Evolutionary conservation across 768 basidiomycete genomes (phyloP), one percentile per base, ranked within the genome.

Genomic region (Paxillus involutus): DNA sequence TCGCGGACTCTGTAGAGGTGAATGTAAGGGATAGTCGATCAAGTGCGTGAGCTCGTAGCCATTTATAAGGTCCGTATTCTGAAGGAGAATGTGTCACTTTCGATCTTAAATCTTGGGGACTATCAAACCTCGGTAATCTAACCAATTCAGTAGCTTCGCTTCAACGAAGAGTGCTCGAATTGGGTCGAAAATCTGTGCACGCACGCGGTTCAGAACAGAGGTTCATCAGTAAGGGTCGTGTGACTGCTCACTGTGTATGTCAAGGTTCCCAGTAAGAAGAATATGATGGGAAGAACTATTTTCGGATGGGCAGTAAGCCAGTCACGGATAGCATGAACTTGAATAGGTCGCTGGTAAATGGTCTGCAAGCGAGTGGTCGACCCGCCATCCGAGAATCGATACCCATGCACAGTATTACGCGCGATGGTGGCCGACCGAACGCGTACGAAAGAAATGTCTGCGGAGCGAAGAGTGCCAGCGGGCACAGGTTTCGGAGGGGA

Each of bases 231-330:
- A 16, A 12, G 21, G 19, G 6, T 3, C 6, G 17, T 26, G 7
- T 19, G 21, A 43, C 39, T 51, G 71, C 84, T 55, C 58, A 92
- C 93, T 6, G 91, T 88, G 66, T 96, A 97, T 19, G 91, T 91
- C 36, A 98, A 61, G 3, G 88, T 87, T 11, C 94, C 96, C n/a
- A 98, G 68, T 2, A 98, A 72, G 69, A 98, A 97, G 41, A 94
- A 81, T 2, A 94, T 55, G 16, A 94, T 69, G 0, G 94, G 93
- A 3, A 94, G 69, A 49, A 86, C 83, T 47, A 97, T 87, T 56
- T 84, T 85, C 8, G 96, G 95, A 72, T 98, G 95, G n/a, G 72
- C 77, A 2, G 88, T 77, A 56, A 94, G 77, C 89, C 94, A 98
- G 66, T 86, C 85, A 32, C 89, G 77, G 29, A 93, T 68, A 17